phyloP scores from a whole-genome alignment of 495 filamentous ascomycete species.

The Neurospora sp. region DNA sequence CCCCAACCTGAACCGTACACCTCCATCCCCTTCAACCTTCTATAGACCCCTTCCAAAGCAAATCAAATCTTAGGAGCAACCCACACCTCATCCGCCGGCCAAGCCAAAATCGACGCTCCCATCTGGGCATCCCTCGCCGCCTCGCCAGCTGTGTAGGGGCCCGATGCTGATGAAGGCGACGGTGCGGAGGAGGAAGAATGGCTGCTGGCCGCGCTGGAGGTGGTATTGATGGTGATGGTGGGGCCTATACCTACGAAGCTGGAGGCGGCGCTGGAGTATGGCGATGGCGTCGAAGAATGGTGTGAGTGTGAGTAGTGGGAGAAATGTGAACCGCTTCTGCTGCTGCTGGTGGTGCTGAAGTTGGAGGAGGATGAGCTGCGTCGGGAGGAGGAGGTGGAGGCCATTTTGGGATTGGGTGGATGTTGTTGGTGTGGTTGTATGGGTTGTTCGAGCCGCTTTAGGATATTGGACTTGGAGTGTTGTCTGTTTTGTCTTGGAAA shows the following conservation, averaged over 20 bases:
- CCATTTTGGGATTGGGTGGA: background rate
- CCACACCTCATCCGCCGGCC: slow-evolving; percentile 20
- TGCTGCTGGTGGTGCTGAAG: background rate
- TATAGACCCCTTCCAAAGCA: background rate
- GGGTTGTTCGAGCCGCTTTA: background rate
- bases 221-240: background rate
- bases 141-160: slow-evolving; percentile 16
- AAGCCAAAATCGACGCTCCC: slow-evolving; percentile 19
- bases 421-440: background rate
- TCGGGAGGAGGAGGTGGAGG: background rate
- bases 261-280: background rate
- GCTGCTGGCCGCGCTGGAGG: background rate
- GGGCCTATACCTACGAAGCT: background rate
- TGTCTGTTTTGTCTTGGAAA: background rate
- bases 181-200: background rate
- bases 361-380: background rate
- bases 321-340: background rate
- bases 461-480: background rate
- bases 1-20: background rate
- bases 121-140: slow-evolving; percentile 15
- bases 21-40: background rate
- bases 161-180: background rate
- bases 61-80: slow-evolving; percentile 1
- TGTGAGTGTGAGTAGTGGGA: background rate
- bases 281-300: background rate